Evolutionary conservation across 345 rosid genomes (phyloP), one percentile per base, ranked within the genome.

Genomic region (Garcia nutans): DNA sequence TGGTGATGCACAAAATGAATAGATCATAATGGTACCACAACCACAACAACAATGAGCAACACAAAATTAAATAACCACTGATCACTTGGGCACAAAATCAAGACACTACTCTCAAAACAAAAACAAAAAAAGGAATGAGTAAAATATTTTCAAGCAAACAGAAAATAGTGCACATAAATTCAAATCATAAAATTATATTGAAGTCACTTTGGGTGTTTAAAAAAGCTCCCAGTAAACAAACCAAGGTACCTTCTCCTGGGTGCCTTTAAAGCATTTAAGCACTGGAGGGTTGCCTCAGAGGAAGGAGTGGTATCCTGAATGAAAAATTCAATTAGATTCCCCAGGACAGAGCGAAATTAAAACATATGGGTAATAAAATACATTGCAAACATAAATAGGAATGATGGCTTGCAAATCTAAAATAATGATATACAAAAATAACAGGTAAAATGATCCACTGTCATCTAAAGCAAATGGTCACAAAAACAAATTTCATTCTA

Each of bases 221-320:
- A 85, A 69, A 81, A 77, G 80, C 78, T 87, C 94, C 96, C 77
- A 87, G 82, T 80, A 83, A 86, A 88, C 91, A 88, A 82, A 88
- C 96, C 93, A 93, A 85, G 90, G 83, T 96, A 96, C 99, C 99
- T 96, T 96, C 97, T 88, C 93, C 94, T 77, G 93, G 85, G 88
- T 88, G 95, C 92, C 92, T 88, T 86, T 85, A 77, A 84, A 89
- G 85, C 93, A 89, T 81, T 77, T 88, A 93, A 88, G 87, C 92
- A 88, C 89, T 83, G 85, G 94, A 89, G 84, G 85, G 76, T 77
- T 83, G 91, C 89, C 97, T 84, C 95, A 88, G 81, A 88, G 92
- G 93, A 82, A 85, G 89, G 87, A 82, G 49, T 77, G 87, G 75
- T 76, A 81, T 88, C 99, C 98, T 96, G 99, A 86, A 92, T 57